Base-by-base conservation (phyloP, 108 stramenopile species). In the Cyclotella choctawhatcheeana region DNA sequence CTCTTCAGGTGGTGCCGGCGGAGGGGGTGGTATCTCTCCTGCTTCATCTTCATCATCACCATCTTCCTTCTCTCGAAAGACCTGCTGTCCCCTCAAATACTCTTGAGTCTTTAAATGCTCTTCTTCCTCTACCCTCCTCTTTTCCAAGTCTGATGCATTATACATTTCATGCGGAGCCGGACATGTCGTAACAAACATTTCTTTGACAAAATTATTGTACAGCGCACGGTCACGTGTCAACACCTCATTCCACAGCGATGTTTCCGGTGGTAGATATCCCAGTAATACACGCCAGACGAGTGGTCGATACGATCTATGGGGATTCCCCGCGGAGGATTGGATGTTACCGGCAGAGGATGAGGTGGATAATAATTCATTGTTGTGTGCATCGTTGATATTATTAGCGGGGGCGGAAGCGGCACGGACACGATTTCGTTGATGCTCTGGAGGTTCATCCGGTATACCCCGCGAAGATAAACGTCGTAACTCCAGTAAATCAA, bases 251-350 rank as follows among this genome's bases (percentile, higher is more conserved):
- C 93, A 95, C 24, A 84, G 21, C 17, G 52, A 45, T 16, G 84
- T 83, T 17, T 77, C 66, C 13, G 69, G 65, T 6, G 91, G 89
- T 32, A 95, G 56, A 44, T 86, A 87, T 33, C 89, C 90, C 69
- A 92, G 45, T 1, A 95, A 47, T 10, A 92, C 80, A 40, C 93
- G 55, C 93, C 93, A 95, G 0, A 83, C 86, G 0, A 95, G 64
- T 3, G 77, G 86, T 6, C 93, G 89, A 45, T 82, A 77, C 45
- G 85, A 82, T 25, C 85, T 34, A 26, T 67, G 78, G 1, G 71
- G 66, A 47, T 72, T 67, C 0, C 58, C 64, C 25, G 26, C 40
- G 2, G 43, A 37, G 44, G 21, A 27, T 53, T 55, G 44, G 29
- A 22, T 12, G 31, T 58, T 26, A 26, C 44, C 30, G 24, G 40